These are phyloP conservation scores for Neurospora tetrasperma DNA, from an alignment of 495 filamentous ascomycete species.

Conservation along the genomic window DNA sequence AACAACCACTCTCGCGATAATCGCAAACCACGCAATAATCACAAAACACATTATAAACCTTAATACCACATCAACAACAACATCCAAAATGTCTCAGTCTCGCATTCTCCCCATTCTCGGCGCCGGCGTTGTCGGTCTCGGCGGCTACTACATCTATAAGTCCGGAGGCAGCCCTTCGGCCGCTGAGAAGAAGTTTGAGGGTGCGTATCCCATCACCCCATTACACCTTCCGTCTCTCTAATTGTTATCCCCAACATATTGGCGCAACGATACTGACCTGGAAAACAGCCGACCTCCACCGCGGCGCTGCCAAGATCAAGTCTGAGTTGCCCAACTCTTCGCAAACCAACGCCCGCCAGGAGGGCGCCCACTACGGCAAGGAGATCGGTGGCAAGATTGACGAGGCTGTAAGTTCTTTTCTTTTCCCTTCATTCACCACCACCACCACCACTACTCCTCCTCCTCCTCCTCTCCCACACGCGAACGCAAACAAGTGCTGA, in stretches of 20 bases:
- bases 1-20: slow-evolving; percentile 1
- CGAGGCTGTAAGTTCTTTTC: slow-evolving; percentile 29
- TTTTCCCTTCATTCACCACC: too few species aligned
- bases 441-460: slow-evolving; percentile 3
- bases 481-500: neutral
- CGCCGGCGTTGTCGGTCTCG: slow-evolving; percentile 51
- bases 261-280: neutral
- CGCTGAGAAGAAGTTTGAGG: slow-evolving; percentile 72
- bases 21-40: neutral
- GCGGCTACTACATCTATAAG: slow-evolving; percentile 85
- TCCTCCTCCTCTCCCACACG: neutral
- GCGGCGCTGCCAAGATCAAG: slow-evolving; percentile 55
- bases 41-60: slow-evolving; percentile 1
- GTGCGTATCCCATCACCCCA: slow-evolving; percentile 37
- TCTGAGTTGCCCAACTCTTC: slow-evolving; percentile 40
- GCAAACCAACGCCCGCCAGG: slow-evolving; percentile 27
- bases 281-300: slow-evolving; percentile 48
- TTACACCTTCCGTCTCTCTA: neutral
- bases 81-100: slow-evolving; percentile 39
- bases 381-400: slow-evolving; percentile 39
- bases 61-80: slow-evolving; percentile 17
- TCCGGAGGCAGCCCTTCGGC: slow-evolving; percentile 75
- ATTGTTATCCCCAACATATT: neutral
- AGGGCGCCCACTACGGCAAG: slow-evolving; percentile 30
- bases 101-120: slow-evolving; percentile 48